Base-by-base conservation (phyloP, 257 asterid species). In the Solanum bulbocastanum region DNA sequence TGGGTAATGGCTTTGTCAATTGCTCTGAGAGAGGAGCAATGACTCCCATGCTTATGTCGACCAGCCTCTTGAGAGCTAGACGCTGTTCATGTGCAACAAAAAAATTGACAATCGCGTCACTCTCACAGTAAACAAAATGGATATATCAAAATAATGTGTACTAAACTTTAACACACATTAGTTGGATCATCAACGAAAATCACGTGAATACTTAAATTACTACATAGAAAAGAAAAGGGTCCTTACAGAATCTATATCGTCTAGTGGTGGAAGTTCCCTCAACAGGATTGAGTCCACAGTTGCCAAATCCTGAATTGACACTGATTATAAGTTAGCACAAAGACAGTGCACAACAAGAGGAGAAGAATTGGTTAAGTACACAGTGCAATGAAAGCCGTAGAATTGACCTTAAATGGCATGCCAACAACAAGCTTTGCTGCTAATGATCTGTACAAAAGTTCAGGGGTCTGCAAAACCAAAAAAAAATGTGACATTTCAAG, bases 1-100 rank as follows among this genome's bases (percentile, higher is more conserved):
- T 89, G 87, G 98, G 98, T 69, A 97, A 86, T 39, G 98, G 98
- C 92, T 97, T 97, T 65, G 99, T 95, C 89, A 96, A 81, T 93
- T 96, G 98, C 92, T 96, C 99, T 1, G 99, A 94, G 49, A 97
- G 88, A 85, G 99, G 98, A 87, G 98, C 90, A 91, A 97, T 97
- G 71, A 97, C 95, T 91, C 99, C 99, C 99, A 97, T 94, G 90
- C 98, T 97, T 42, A 96, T 88, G 86, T 97, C 99, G 87, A 97
- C 90, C 95, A 96, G 86, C 85, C 99, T 91, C 87, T 96, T 96
- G 87, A 97, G 98, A 87, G 99, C 98, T 85, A 96, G 90, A 74
- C 96, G 93, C 99, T 97, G 95, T 85, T 90, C 87, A 92, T 76
- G 83, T 37, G 87, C 40, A 87, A 20, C 2, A 40, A 89, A 76